Evolutionary conservation across 1,284 basidiomycete species (phyloP).

Genomic region (Baeospora myosura): DNA sequence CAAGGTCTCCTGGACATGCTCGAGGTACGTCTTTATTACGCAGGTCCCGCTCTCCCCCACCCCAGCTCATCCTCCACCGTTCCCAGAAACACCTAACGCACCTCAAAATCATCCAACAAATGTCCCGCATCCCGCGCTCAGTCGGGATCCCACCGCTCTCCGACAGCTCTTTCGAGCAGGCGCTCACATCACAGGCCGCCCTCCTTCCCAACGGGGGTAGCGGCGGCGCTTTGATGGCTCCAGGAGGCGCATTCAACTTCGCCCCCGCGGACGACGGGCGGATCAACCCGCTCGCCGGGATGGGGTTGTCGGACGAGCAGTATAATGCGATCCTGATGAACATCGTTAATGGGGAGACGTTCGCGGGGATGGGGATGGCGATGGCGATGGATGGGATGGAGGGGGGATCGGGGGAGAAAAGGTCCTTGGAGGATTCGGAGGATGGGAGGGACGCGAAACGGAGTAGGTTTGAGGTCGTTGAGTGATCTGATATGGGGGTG

Average conservation of each 20-base stretch:
- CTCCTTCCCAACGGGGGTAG: conserved; percentile 10
- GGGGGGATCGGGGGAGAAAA: conserved; percentile 15
- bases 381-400: conserved; percentile 13
- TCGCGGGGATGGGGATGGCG: too few species aligned
- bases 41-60: too few species aligned
- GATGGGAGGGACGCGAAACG: conserved; percentile 54
- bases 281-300: conserved; percentile 66
- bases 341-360: too few species aligned
- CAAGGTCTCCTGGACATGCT: conserved; percentile 87
- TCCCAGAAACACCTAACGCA: conserved; percentile 86
- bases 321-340: conserved; percentile 63
- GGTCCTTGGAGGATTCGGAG: conserved; percentile 33
- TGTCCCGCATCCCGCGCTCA: conserved; percentile 61
- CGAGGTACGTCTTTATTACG: conserved; percentile 55
- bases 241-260: background rate
- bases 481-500: too few species aligned
- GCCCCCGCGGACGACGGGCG: conserved; percentile 37
- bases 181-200: conserved; percentile 32
- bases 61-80: too few species aligned
- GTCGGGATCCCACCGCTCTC: conserved; percentile 69
- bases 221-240: background rate
- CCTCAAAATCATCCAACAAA: conserved; percentile 83
- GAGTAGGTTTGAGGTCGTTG: conserved; percentile 64
- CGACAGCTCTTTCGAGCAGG: conserved; percentile 54
- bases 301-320: conserved; percentile 72